Percentiles rank a stretch among this genome's conserved stretches.
These are phyloP conservation scores for Blastomyces gilchristii DNA, from an alignment of 2,329 filamentous ascomycete genomes.

Conservation along the genomic window DNA sequence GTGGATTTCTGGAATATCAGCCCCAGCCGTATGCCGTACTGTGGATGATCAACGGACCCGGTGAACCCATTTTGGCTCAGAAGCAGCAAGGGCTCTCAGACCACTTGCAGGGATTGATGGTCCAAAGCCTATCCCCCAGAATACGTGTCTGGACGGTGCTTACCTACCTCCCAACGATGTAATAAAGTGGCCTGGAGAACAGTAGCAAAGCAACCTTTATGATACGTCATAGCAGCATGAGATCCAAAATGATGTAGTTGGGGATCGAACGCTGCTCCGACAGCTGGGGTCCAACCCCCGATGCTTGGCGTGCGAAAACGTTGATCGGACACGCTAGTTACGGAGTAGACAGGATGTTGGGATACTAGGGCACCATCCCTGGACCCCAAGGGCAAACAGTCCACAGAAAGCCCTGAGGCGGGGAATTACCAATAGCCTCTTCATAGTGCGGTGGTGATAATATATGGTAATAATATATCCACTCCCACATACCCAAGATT, in stretches of 20 bases:
- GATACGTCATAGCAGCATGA: not conserved
- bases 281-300: not conserved
- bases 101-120: not conserved
- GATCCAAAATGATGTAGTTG: not conserved
- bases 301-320: not conserved
- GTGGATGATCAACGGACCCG: not conserved
- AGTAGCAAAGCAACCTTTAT: not conserved
- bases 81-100: no score
- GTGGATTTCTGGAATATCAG: conserved; percentile 1
- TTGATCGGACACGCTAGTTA: not conserved
- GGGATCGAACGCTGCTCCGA: not conserved
- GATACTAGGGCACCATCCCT: not conserved
- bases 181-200: not conserved
- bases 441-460: not conserved
- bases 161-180: not conserved
- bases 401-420: not conserved
- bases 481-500: not conserved
- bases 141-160: not conserved
- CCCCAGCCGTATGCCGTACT: not conserved
- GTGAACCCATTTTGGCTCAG: not conserved
- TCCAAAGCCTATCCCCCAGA: not conserved
- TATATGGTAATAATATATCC: not conserved
- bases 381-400: not conserved
- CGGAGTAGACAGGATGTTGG: not conserved
- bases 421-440: not conserved